Evolutionary conservation across 2,329 filamentous ascomycete species (phyloP).

Genomic region (Trichoderma lentiforme): DNA sequence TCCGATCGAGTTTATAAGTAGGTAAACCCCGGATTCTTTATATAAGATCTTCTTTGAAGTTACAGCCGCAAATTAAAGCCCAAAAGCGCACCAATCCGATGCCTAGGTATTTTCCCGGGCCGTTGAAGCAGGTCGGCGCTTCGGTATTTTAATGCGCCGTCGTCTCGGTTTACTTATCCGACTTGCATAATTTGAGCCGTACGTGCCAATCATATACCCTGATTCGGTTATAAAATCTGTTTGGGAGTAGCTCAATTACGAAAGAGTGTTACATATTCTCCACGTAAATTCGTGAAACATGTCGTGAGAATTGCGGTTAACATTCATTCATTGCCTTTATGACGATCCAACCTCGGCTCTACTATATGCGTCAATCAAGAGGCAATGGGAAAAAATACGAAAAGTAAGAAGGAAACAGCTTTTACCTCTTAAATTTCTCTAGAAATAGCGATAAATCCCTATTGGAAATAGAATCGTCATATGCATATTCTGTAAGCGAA

Average conservation of each 20-base stretch:
- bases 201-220: background rate
- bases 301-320: background rate
- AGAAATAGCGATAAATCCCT: background rate
- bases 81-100: conserved; percentile 16
- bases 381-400: background rate
- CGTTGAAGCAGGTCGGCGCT: background rate
- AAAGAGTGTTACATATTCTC: background rate
- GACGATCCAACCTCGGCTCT: background rate
- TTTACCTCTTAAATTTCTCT: background rate
- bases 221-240: background rate
- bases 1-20: background rate
- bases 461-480: background rate
- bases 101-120: background rate
- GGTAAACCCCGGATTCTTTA: background rate
- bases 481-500: background rate
- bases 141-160: background rate
- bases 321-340: background rate
- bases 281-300: background rate
- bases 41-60: background rate
- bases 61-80: background rate
- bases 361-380: background rate
- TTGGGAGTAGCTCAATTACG: background rate
- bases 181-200: background rate
- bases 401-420: background rate
- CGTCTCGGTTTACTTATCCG: background rate